Evolutionary conservation across 2,329 filamentous ascomycete species (phyloP), one percentile per base, ranked within the genome.

Genomic region (Paracamarosporium sp.): DNA sequence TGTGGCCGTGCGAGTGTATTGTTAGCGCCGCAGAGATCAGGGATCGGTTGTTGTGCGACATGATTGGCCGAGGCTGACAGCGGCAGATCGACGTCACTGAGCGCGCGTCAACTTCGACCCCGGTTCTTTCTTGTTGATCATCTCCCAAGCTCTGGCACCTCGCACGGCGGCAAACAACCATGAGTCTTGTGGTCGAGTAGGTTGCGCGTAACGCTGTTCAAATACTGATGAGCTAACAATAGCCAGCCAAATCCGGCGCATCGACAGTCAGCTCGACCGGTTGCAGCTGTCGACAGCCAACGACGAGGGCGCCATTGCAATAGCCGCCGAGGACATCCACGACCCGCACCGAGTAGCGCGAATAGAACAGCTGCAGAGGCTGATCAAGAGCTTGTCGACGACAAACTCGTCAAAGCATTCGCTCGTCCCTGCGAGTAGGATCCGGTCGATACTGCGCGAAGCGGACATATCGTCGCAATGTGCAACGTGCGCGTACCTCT

Each of bases 341-440:
- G 68, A 74, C 51, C 65, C 67, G 48, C 70, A 63, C 77, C 83
- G 60, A 62, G 67, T 57, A 79, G 86, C 50, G 78, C 89, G 65
- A 78, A 86, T 74, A 51, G 61, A 70, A 3, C 82, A 88, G 52
- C 79, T 96, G 36, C 84, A 93, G 63, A 80, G 79, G 56, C 85
- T 93, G 53, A 86, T 91, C 68, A 89, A 89, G 74, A 81, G 86
- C 2, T 78, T 96, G 13, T 93, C 91, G 20, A 86, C 89, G 4
- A 87, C 87, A 2, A 86, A 89, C 0, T 86, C 87, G 2, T 86
- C 88, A 5, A 83, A 85, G 51, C 80, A 86, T 30, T 79, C 91
- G 6, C 78, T 93, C n/a, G 78, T 86, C 2, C 75, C 86, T 22
- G 78, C 80, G 53, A 83, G 59, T 24, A 64, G 84, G 24, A 86